A percentile compares a stretch with the other conserved stretches of the same genome.
phyloP scores from a whole-genome alignment of 805 yeast species.

The Candida caryicola region DNA sequence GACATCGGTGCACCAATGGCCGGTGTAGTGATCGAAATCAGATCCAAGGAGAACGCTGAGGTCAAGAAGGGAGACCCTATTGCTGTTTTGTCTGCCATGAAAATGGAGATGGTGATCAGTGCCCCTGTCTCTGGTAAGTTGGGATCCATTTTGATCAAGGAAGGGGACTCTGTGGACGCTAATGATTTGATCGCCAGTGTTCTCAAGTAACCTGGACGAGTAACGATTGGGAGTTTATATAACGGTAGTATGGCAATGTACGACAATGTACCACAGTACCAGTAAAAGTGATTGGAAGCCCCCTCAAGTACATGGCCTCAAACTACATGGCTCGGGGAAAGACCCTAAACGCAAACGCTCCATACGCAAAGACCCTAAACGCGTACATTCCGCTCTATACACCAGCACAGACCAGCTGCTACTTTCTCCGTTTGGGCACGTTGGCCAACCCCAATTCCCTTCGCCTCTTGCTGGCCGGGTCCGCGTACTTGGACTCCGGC shows the following conservation, averaged over 20 bases:
- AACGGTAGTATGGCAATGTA: too few species aligned
- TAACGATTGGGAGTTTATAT: neutral
- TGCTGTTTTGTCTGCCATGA: slow-evolving; percentile 95
- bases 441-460: slow-evolving; percentile 22
- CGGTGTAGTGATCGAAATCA: slow-evolving; percentile 94
- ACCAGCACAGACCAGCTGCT: neutral
- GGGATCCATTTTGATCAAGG: slow-evolving; percentile 71
- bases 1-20: slow-evolving; percentile 99
- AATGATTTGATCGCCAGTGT: slow-evolving; percentile 67
- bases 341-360: too few species aligned
- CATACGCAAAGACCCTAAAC: too few species aligned
- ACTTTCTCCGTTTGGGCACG: neutral
- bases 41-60: slow-evolving; percentile 80
- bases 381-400: too few species aligned
- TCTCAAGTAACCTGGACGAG: slow-evolving; percentile 4
- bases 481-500: slow-evolving; percentile 9
- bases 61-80: slow-evolving; percentile 96
- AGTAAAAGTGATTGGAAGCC: too few species aligned
- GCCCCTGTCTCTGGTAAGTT: slow-evolving; percentile 88
- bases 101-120: slow-evolving; percentile 98
- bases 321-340: too few species aligned
- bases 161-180: slow-evolving; percentile 95
- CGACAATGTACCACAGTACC: too few species aligned
- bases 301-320: too few species aligned
- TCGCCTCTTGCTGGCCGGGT: slow-evolving; percentile 16